phyloP scores from a whole-genome alignment of 129 eudicot genomes.

The Arctium lappa region DNA sequence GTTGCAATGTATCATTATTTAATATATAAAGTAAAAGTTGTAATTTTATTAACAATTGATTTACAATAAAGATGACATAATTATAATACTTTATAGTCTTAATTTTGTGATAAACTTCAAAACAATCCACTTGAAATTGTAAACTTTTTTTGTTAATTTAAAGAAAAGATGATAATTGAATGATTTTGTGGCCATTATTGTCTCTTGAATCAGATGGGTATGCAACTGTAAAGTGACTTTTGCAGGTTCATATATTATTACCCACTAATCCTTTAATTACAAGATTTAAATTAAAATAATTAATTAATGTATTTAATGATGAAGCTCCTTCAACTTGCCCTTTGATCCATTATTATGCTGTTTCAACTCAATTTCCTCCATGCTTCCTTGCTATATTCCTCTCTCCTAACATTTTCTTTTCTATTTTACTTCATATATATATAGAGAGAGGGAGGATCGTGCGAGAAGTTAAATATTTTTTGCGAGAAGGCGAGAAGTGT shows the following conservation, averaged over 20 bases:
- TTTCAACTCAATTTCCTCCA: not conserved
- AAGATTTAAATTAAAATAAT: not conserved
- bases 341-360: not conserved
- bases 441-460: no score
- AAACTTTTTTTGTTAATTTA: not conserved
- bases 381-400: not conserved
- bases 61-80: not conserved
- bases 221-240: slow-evolving; percentile 23
- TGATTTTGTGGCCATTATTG: slow-evolving; percentile 15
- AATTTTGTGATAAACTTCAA: not conserved
- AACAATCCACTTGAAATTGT: not conserved
- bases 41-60: not conserved
- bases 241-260: slow-evolving; percentile 15
- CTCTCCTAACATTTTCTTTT: no score
- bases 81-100: not conserved
- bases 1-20: no score
- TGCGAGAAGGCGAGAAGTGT: no score
- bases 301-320: slow-evolving; percentile 20
- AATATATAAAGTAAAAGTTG: not conserved
- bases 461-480: no score
- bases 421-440: no score
- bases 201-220: slow-evolving; percentile 22
- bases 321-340: slow-evolving; percentile 21
- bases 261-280: slow-evolving; percentile 14
- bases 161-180: slow-evolving; percentile 11